Evolutionary conservation across 1,139 yeast species (phyloP), one percentile per base, ranked within the genome.

Genomic region (Barnettozyma hawaiiensis): DNA sequence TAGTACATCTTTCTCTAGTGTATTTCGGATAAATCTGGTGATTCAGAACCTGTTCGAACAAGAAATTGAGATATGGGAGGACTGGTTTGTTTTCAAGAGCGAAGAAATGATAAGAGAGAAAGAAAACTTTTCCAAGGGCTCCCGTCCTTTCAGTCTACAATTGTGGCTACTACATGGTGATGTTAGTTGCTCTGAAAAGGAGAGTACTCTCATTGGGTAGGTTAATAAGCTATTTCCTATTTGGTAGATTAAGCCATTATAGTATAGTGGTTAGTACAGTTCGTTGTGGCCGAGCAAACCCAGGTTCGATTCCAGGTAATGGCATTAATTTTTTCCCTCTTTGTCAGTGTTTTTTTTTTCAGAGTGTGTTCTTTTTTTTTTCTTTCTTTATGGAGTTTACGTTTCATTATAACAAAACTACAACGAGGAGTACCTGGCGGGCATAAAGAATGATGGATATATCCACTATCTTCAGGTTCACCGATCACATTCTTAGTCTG

Each of bases 211-310:
- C n/a, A n/a, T n/a, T n/a, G n/a, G n/a, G n/a, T n/a, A n/a, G n/a
- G n/a, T n/a, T n/a, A n/a, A n/a, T n/a, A n/a, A n/a, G n/a, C n/a
- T n/a, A n/a, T n/a, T 21, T 21, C 8, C 23, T 7, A 6, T 8
- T 4, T 23, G 12, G 7, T 26, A 31, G 9, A 34, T 22, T 22
- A 46, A 42, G 61, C 61, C 59, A 54, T 55, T 47, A 50, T 65
- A 65, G 70, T 65, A 65, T 65, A 65, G 69, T 65, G 70, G 70
- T 64, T 59, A 66, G 69, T 65, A 66, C 70, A 66, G 63, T 56
- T 62, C 69, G 64, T 66, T 66, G 70, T 65, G 69, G 66, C 67
- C 61, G 67, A 59, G 54, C 60, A 63, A 58, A 63, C 67, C 66
- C 67, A 62, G 66, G 67, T 63, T 63, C 66, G 66, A 62, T 63